These are phyloP conservation scores for Lichtheimia ramosa DNA, from an alignment of 371 early-diverging fungal species.

Conservation along the genomic window DNA sequence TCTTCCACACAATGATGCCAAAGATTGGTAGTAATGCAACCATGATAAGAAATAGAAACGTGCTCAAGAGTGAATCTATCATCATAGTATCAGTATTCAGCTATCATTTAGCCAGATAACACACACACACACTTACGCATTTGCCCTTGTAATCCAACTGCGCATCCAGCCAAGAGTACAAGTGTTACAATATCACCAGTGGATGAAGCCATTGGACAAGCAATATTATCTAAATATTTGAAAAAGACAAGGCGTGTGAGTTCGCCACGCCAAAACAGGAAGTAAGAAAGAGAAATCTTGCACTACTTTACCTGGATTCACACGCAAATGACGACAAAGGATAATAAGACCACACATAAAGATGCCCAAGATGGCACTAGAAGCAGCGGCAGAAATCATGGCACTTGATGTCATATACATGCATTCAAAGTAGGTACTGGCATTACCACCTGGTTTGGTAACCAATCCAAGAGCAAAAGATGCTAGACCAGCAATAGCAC, in stretches of 20 bases:
- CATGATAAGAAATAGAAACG: constrained; percentile 45
- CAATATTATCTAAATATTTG: constrained; percentile 52
- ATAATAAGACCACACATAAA: constrained; percentile 72
- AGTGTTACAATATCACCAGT: constrained; percentile 70
- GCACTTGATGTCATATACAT: constrained; percentile 68
- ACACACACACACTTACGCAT: constrained; percentile 38
- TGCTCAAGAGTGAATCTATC: constrained; percentile 50
- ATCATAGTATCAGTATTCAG: not conserved
- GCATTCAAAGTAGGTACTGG: constrained; percentile 47
- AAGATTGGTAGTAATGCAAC: constrained; percentile 54
- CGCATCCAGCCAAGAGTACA: constrained; percentile 53
- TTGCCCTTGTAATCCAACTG: constrained; percentile 39
- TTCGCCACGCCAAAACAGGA: not conserved
- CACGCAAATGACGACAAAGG: constrained; percentile 56
- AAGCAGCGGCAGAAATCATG: constrained; percentile 71
- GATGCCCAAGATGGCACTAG: constrained; percentile 69
- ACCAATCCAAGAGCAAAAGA: constrained; percentile 63
- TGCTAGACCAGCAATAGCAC: constrained; percentile 68
- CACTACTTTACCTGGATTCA: constrained; percentile 71
- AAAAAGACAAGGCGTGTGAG: not conserved
- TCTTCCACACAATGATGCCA: constrained; percentile 53
- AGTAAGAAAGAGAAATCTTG: not conserved
- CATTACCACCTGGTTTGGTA: constrained; percentile 50
- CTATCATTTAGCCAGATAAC: no score
- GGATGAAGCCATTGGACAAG: constrained; percentile 63